Conservation (phyloP, 192 early-diverging fungal species). For the Cetraspora pellucida region DNA sequence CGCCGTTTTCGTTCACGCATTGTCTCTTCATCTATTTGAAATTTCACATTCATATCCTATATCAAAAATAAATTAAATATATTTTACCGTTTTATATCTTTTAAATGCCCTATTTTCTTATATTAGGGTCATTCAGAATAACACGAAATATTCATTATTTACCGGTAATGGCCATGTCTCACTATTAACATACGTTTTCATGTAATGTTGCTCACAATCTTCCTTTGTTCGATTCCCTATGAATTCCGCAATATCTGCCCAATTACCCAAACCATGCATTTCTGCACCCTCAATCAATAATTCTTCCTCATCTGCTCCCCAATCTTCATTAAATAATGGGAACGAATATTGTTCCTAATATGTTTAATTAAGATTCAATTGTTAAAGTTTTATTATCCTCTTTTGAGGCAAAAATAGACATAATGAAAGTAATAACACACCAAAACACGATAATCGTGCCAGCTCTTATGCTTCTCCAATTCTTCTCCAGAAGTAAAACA, state of each 20-base stretch:
- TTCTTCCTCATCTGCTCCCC: slow-evolving; percentile 97
- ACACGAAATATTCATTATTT: slow-evolving; percentile 30
- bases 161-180: slow-evolving; percentile 84
- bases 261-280: slow-evolving; percentile 95
- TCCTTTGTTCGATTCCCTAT: slow-evolving; percentile 88
- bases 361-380: background rate
- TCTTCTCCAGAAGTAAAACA: slow-evolving; percentile 91
- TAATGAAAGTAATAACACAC: slow-evolving; percentile 44
- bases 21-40: slow-evolving; percentile 62
- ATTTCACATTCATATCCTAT: slow-evolving; percentile 68
- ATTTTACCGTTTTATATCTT: background rate
- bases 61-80: slow-evolving; percentile 20
- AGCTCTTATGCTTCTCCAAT: slow-evolving; percentile 74
- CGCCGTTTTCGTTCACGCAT: slow-evolving; percentile 43
- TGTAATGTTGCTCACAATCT: slow-evolving; percentile 90
- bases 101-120: background rate
- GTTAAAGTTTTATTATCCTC: background rate
- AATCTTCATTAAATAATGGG: slow-evolving; percentile 87
- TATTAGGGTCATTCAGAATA: background rate
- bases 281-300: slow-evolving; percentile 89
- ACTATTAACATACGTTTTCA: slow-evolving; percentile 77
- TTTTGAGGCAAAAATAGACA: background rate
- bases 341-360: slow-evolving; percentile 77
- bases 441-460: slow-evolving; percentile 91
- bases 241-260: slow-evolving; percentile 92